Evolutionary conservation across 2,329 filamentous ascomycete species (phyloP).

Genomic region (Dendrostoma leiphaemia): DNA sequence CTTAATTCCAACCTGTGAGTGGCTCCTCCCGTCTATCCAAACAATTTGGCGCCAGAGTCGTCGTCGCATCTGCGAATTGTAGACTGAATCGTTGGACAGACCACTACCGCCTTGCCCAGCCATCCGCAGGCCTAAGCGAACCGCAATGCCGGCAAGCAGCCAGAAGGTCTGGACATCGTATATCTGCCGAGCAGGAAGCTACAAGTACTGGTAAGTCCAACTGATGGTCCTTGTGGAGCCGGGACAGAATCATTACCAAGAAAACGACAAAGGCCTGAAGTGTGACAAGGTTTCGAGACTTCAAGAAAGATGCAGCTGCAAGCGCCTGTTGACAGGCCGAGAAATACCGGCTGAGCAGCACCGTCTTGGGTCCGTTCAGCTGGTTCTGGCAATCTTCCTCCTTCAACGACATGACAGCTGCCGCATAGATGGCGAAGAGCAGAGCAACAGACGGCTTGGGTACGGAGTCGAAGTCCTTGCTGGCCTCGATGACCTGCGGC

Average conservation of each 20-base stretch:
- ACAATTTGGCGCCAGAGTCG: constrained; percentile 26
- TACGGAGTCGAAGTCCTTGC: constrained; percentile 17
- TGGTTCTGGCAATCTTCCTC: constrained; percentile 17
- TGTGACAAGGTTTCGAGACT: constrained; percentile 13
- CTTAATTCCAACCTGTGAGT: constrained; percentile 24
- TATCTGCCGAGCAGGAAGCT: constrained; percentile 17
- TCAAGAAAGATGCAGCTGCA: constrained; percentile 18
- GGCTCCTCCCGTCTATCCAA: constrained; percentile 18
- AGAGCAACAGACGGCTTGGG: constrained; percentile 15
- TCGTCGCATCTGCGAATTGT: constrained; percentile 35
- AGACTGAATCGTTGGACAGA: constrained; percentile 11
- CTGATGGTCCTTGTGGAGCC: not conserved
- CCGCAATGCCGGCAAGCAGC: constrained; percentile 17
- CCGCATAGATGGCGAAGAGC: constrained; percentile 19
- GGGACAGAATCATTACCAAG: not conserved
- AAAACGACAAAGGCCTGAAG: constrained; percentile 18
- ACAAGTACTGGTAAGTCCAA: not conserved
- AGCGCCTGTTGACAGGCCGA: constrained; percentile 19
- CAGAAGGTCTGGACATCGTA: constrained; percentile 19
- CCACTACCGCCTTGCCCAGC: not conserved
- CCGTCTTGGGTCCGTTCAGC: constrained; percentile 9
- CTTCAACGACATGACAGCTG: constrained; percentile 18
- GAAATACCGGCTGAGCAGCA: constrained; percentile 15
- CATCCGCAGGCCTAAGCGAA: constrained; percentile 15
- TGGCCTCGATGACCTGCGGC: constrained; percentile 22